These are phyloP conservation scores for Nakazawaea wyomingensis DNA, from an alignment of 805 yeast species.

Conservation along the genomic window DNA sequence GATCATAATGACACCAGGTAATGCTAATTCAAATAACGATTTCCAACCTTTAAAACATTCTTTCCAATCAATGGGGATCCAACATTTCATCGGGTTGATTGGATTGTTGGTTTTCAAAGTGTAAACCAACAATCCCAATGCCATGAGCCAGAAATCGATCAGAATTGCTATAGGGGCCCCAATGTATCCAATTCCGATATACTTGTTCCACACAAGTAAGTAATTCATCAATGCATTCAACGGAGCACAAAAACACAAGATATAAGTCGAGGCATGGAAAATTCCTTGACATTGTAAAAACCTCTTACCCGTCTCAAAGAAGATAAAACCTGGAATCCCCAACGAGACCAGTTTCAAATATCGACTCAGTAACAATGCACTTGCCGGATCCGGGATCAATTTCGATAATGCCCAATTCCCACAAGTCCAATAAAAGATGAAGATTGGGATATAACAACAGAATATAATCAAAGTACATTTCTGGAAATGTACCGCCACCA, in stretches of 20 bases:
- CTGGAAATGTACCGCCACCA: constrained; percentile 47
- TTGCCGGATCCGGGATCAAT: constrained; percentile 40
- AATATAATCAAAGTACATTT: constrained; percentile 44
- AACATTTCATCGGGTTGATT: constrained; percentile 40
- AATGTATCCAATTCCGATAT: constrained; percentile 45
- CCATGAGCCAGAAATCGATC: constrained; percentile 54
- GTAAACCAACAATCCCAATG: constrained; percentile 34
- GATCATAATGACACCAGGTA: constrained; percentile 53
- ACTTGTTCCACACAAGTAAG: constrained; percentile 37
- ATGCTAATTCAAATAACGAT: constrained; percentile 36
- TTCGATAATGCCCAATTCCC: constrained; percentile 36
- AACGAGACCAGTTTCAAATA: constrained; percentile 41
- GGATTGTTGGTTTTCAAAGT: constrained; percentile 40
- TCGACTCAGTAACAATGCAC: constrained; percentile 42
- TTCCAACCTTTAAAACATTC: constrained; percentile 44
- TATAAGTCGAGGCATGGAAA: constrained; percentile 51
- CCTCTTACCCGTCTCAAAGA: constrained; percentile 52
- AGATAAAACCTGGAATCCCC: constrained; percentile 52
- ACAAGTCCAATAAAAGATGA: constrained; percentile 37
- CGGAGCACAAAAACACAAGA: constrained; percentile 49
- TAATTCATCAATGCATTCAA: constrained; percentile 43
- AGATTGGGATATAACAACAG: constrained; percentile 34
- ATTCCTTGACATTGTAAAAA: constrained; percentile 56
- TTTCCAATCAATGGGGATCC: constrained; percentile 41
- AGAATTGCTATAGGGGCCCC: constrained; percentile 60